Percentiles rank a stretch among this genome's conserved stretches.
Conservation (phyloP, 2,329 filamentous ascomycete genomes). For the Emericellopsis cladophorae region DNA sequence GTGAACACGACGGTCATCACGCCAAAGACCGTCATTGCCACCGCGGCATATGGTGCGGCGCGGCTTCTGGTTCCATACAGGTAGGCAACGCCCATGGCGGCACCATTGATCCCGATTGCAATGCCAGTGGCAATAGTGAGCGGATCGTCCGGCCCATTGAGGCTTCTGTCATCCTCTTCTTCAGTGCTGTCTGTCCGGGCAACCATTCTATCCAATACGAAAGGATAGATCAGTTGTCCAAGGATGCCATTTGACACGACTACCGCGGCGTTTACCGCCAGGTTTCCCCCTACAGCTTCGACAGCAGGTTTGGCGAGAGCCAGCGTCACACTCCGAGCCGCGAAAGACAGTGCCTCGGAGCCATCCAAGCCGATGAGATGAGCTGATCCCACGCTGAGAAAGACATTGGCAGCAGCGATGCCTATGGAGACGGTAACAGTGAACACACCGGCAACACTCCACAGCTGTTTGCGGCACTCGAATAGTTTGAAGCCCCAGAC, state of each 20-base stretch:
- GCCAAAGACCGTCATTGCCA: slow-evolving; percentile 45
- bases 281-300: slow-evolving; percentile 28
- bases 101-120: slow-evolving; percentile 43
- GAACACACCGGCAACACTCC: slow-evolving; percentile 26
- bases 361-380: slow-evolving; percentile 20
- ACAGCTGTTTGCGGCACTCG: slow-evolving; percentile 32
- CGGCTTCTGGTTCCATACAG: slow-evolving; percentile 39
- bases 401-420: slow-evolving; percentile 27
- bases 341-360: slow-evolving; percentile 28
- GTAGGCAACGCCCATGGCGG: slow-evolving; percentile 46
- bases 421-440: slow-evolving; percentile 21
- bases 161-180: not conserved
- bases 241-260: slow-evolving; percentile 39
- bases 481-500: slow-evolving; percentile 41
- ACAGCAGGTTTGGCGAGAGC: slow-evolving; percentile 36
- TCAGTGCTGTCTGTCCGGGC: slow-evolving; percentile 6
- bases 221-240: slow-evolving; percentile 25
- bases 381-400: slow-evolving; percentile 23
- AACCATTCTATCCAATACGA: slow-evolving; percentile 15
- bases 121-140: slow-evolving; percentile 35
- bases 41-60: slow-evolving; percentile 40
- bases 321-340: slow-evolving; percentile 35
- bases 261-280: slow-evolving; percentile 32
- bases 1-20: slow-evolving; percentile 42
- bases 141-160: slow-evolving; percentile 5